Percentiles rank a stretch among this genome's conserved stretches.
phyloP scores from a whole-genome alignment of 495 filamentous ascomycete genomes.

The Chaetomium tenue region DNA sequence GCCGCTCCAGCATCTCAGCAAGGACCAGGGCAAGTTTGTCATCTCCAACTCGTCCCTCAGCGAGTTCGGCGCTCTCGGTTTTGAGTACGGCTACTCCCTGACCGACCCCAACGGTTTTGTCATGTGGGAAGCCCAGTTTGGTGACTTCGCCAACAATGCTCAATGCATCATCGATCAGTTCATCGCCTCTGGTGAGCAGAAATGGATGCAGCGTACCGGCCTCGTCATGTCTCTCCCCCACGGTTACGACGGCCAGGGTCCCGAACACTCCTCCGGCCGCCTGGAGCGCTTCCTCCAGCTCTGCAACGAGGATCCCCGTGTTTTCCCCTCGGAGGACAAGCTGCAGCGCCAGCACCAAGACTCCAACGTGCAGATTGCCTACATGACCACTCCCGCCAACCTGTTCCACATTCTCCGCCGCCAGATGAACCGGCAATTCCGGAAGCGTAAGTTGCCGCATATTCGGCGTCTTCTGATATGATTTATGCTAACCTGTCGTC shows the following conservation, averaged over 20 bases:
- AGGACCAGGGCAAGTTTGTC: constrained; percentile 89
- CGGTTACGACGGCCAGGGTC: constrained; percentile 97
- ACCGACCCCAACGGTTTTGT: constrained; percentile 95
- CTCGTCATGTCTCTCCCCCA: constrained; percentile 93
- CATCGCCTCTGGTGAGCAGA: constrained; percentile 92
- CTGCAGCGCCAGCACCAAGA: constrained; percentile 97
- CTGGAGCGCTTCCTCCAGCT: constrained; percentile 97
- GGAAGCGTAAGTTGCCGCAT: constrained; percentile 73
- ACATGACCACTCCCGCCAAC: constrained; percentile 90
- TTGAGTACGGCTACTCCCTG: constrained; percentile 97
- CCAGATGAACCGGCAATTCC: constrained; percentile 98
- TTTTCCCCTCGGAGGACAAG: constrained; percentile 83
- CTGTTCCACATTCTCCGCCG: constrained; percentile 93
- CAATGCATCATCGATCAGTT: constrained; percentile 99
- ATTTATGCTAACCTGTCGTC: constrained; percentile 39
- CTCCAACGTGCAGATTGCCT: constrained; percentile 98
- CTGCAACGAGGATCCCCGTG: constrained; percentile 94
- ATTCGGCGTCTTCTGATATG: background rate
- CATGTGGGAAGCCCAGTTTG: constrained; percentile 99
- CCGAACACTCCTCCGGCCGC: constrained; percentile 95
- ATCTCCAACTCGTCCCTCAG: constrained; percentile 96
- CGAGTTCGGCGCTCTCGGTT: constrained; percentile 92
- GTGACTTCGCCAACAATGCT: constrained; percentile 98
- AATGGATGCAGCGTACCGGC: constrained; percentile 97
- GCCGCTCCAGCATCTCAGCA: constrained; percentile 81